Evolutionary conservation across 2,329 filamentous ascomycete genomes (phyloP).

Genomic region (Ascochyta fabae): DNA sequence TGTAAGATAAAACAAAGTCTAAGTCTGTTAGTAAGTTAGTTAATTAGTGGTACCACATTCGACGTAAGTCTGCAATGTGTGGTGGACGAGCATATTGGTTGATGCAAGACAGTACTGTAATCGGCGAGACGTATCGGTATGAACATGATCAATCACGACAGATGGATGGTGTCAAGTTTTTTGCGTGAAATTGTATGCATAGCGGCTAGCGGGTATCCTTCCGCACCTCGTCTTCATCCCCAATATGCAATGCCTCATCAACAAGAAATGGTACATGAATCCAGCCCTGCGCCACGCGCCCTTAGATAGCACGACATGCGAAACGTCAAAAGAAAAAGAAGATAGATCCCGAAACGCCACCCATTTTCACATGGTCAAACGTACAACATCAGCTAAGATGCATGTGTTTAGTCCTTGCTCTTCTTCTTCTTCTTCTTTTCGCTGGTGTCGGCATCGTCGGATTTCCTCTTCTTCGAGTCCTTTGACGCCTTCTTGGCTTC

Average conservation of each 20-base stretch:
- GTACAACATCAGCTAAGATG: conserved; percentile 11
- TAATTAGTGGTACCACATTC: too few species aligned
- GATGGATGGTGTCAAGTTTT: conserved; percentile 8
- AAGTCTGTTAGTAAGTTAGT: too few species aligned
- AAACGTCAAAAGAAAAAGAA: conserved; percentile 17
- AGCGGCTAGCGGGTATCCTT: conserved; percentile 19
- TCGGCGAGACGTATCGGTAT: too few species aligned
- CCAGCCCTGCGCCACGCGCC: conserved; percentile 28
- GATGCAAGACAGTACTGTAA: not conserved
- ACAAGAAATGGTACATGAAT: conserved; percentile 22
- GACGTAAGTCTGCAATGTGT: too few species aligned
- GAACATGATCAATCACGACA: not conserved
- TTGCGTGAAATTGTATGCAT: conserved; percentile 17
- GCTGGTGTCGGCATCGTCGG: conserved; percentile 58
- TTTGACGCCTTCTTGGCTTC: conserved; percentile 63
- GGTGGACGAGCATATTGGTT: not conserved
- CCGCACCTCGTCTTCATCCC: conserved; percentile 13
- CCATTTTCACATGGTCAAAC: conserved; percentile 22
- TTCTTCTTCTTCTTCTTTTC: conserved; percentile 65
- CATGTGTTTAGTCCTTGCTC: conserved; percentile 49
- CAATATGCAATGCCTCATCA: conserved; percentile 28
- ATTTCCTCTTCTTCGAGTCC: conserved; percentile 58
- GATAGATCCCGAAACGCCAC: conserved; percentile 21
- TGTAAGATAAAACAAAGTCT: too few species aligned
- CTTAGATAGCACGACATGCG: conserved; percentile 18